These are phyloP conservation scores for Ganoderma multipileum DNA, from an alignment of 1,284 basidiomycete genomes.

Conservation along the genomic window DNA sequence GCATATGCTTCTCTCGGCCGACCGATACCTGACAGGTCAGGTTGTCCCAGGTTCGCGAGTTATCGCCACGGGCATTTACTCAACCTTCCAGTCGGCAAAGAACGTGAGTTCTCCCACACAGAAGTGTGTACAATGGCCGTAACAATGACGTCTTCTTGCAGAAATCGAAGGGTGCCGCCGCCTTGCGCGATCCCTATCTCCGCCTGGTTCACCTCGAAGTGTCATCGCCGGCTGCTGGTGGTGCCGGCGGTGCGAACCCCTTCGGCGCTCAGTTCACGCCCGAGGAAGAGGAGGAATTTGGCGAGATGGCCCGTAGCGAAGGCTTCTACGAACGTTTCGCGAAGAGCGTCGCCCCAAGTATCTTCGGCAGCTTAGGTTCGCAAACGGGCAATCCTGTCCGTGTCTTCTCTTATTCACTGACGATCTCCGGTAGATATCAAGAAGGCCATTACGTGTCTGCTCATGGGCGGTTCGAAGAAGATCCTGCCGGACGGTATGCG, in stretches of 20 bases:
- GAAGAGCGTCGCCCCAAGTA: constrained; percentile 94
- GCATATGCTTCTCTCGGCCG: constrained; percentile 93
- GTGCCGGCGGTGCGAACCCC: constrained; percentile 72
- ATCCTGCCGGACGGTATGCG: constrained; percentile 98
- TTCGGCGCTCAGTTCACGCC: constrained; percentile 90
- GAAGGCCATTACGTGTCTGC: constrained; percentile 93
- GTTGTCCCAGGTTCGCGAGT: constrained; percentile 96
- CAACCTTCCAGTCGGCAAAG: constrained; percentile 91
- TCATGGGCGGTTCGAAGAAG: constrained; percentile 99
- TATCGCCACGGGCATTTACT: constrained; percentile 96
- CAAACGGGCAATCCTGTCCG: constrained; percentile 16
- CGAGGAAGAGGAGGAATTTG: constrained; percentile 97
- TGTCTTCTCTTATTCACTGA: background rate
- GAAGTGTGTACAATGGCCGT: background rate
- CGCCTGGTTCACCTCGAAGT: constrained; percentile 93
- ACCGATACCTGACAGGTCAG: constrained; percentile 88
- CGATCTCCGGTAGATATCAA: constrained; percentile 81
- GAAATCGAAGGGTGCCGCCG: constrained; percentile 81
- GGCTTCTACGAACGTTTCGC: constrained; percentile 96
- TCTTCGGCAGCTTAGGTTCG: constrained; percentile 92
- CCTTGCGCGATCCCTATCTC: constrained; percentile 94
- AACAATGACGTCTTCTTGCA: constrained; percentile 39
- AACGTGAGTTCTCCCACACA: constrained; percentile 56
- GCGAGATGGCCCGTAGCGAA: constrained; percentile 87
- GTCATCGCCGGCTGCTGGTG: constrained; percentile 75